phyloP scores from a whole-genome alignment of 768 basidiomycete species.

The Mrakia gelida region DNA sequence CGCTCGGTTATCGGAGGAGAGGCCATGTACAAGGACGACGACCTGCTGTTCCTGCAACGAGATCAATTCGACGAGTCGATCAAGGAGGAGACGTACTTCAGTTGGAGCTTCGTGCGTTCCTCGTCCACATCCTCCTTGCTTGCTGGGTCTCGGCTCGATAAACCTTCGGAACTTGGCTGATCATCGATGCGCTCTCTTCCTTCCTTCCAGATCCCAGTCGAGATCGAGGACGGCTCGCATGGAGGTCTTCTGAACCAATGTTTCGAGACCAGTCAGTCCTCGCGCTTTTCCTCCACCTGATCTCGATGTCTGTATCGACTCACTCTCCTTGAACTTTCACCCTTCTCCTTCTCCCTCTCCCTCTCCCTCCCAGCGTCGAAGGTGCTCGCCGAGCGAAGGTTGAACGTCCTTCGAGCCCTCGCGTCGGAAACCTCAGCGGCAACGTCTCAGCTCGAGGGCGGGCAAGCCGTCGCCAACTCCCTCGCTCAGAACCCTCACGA shows the following conservation, averaged over 20 bases:
- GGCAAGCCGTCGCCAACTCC: constrained; percentile 11
- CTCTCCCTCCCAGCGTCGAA: not conserved
- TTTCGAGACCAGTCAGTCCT: constrained; percentile 12
- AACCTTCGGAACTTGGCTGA: too few species aligned
- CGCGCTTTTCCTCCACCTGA: not conserved
- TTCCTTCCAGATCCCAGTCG: not conserved
- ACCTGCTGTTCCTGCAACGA: constrained; percentile 25
- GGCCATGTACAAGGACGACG: not conserved
- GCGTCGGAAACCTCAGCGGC: not conserved
- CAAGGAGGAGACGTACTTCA: constrained; percentile 13
- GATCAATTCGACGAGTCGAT: constrained; percentile 8
- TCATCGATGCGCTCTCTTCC: not conserved
- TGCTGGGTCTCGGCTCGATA: too few species aligned
- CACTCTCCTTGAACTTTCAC: not conserved
- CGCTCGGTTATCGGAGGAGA: not conserved
- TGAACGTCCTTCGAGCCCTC: constrained; percentile 17
- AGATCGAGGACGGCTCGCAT: constrained; percentile 4
- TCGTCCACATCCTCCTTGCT: too few species aligned
- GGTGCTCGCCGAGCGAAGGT: constrained; percentile 25
- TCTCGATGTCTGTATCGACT: too few species aligned
- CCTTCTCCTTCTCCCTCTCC: too few species aligned
- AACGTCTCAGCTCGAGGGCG: not conserved
- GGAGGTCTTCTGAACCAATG: not conserved
- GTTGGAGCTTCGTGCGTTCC: not conserved
- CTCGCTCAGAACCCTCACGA: constrained; percentile 16